These are phyloP conservation scores for Platismatia glauca DNA, from an alignment of 495 filamentous ascomycete species.

Conservation along the genomic window DNA sequence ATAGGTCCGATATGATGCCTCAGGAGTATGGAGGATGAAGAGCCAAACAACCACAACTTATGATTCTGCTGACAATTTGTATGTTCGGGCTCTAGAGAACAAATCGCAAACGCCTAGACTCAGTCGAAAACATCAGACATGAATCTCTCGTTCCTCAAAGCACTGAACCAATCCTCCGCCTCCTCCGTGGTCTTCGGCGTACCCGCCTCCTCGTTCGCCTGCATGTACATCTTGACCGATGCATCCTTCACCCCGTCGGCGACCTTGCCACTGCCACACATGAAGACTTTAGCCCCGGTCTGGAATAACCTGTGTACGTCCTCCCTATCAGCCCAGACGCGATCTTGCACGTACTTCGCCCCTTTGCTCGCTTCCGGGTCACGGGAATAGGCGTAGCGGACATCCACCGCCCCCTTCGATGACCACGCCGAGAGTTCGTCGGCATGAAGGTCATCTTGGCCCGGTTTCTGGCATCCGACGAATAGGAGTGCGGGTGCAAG, in stretches of 20 bases:
- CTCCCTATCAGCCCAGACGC: slow-evolving; percentile 43
- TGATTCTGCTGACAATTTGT: too few relatives aligned
- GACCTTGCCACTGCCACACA: slow-evolving; percentile 56
- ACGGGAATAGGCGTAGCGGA: slow-evolving; percentile 49
- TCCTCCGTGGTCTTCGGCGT: slow-evolving; percentile 10
- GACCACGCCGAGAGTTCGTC: slow-evolving; percentile 54
- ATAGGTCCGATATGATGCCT: too few relatives aligned
- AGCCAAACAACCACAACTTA: too few relatives aligned
- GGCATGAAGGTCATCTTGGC: slow-evolving; percentile 51
- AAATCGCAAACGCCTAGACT: neutral
- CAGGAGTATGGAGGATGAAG: too few relatives aligned
- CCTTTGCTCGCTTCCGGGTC: slow-evolving; percentile 30
- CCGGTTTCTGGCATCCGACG: slow-evolving; percentile 51
- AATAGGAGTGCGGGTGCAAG: slow-evolving; percentile 55
- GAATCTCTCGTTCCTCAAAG: slow-evolving; percentile 51
- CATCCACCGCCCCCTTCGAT: slow-evolving; percentile 44
- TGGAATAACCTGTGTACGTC: slow-evolving; percentile 48
- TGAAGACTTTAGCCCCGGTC: slow-evolving; percentile 52
- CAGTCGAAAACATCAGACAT: slow-evolving; percentile 62
- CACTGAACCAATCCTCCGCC: slow-evolving; percentile 32
- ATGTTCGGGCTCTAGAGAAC: neutral
- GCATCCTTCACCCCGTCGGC: slow-evolving; percentile 50
- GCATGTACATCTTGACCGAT: slow-evolving; percentile 42
- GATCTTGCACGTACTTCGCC: slow-evolving; percentile 54
- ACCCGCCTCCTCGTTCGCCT: slow-evolving; percentile 29